Conservation (phyloP, 768 basidiomycete species). For the Hygrocybe coccinea region DNA sequence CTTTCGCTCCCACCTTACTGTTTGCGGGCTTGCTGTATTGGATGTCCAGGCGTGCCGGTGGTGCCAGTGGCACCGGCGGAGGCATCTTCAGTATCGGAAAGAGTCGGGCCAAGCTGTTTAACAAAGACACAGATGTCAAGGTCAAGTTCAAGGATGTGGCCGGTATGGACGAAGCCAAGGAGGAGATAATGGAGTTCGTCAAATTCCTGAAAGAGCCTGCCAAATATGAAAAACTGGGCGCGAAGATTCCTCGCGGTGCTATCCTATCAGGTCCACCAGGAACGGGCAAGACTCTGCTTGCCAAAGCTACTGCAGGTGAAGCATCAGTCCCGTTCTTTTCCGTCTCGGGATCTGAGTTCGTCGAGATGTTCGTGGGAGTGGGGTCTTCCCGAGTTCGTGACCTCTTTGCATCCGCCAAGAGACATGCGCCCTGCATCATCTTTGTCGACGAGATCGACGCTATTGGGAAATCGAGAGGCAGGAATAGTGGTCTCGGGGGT, state of each 20-base stretch:
- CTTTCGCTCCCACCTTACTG: slow-evolving; percentile 92
- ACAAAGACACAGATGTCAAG: slow-evolving; percentile 92
- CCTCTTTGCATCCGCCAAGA: slow-evolving; percentile 95
- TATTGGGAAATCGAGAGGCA: slow-evolving; percentile 89
- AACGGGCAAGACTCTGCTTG: slow-evolving; percentile 96
- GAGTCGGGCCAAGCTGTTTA: slow-evolving; percentile 90
- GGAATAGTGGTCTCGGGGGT: slow-evolving; percentile 69
- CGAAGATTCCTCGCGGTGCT: slow-evolving; percentile 94
- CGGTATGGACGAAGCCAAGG: slow-evolving; percentile 99
- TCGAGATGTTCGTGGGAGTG: slow-evolving; percentile 99
- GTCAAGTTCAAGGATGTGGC: slow-evolving; percentile 96
- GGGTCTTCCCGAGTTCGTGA: slow-evolving; percentile 96
- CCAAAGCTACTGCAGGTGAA: slow-evolving; percentile 98
- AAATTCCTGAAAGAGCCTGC: slow-evolving; percentile 96
- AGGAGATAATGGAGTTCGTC: slow-evolving; percentile 99
- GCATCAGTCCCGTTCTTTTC: slow-evolving; percentile 97
- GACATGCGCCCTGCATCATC: slow-evolving; percentile 96
- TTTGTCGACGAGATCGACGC: slow-evolving; percentile 99
- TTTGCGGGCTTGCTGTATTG: slow-evolving; percentile 87
- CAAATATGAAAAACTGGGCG: slow-evolving; percentile 92
- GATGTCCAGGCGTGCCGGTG: slow-evolving; percentile 68
- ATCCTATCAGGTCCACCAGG: slow-evolving; percentile 95
- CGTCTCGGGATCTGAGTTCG: slow-evolving; percentile 98
- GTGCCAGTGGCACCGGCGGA: slow-evolving; percentile 61
- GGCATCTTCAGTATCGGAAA: slow-evolving; percentile 98